Conservation (phyloP, 2,329 filamentous ascomycete species). For the Aureobasidium sp. region DNA sequence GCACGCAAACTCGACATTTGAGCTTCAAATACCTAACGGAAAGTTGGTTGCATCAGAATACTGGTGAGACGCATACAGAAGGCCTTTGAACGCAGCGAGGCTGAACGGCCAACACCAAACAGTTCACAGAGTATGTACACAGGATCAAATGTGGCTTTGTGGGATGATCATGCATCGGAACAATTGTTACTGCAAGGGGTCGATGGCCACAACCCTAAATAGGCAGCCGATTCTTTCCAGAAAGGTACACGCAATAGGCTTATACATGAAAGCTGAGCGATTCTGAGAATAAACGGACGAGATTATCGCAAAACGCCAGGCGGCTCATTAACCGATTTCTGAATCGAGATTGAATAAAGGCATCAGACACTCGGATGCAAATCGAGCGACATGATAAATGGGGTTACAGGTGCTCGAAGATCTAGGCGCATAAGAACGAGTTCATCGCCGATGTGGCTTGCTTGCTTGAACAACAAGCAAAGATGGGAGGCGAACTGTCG, state of each 20-base stretch:
- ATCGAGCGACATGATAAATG: not conserved
- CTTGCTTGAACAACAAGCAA: not conserved
- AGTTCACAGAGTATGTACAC: not conserved
- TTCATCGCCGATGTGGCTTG: conserved; percentile 2
- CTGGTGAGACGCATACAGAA: not conserved
- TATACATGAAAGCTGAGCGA: not conserved
- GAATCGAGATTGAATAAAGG: not conserved
- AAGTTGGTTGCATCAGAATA: not conserved
- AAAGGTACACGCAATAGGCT: not conserved
- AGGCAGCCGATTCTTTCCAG: not conserved
- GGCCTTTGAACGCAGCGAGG: not conserved
- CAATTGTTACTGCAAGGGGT: not conserved
- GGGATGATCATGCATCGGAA: not conserved
- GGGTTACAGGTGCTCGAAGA: not conserved
- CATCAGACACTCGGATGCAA: not conserved
- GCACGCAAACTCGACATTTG: too few species aligned
- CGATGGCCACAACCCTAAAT: not conserved
- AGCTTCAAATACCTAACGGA: not conserved
- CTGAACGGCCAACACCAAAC: not conserved
- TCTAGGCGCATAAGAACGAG: not conserved
- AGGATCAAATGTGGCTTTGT: not conserved
- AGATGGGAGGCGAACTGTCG: not conserved
- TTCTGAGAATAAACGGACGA: not conserved
- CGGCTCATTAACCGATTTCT: not conserved
- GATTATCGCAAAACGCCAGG: not conserved